Evolutionary conservation across 1,284 basidiomycete species (phyloP), one percentile per base, ranked within the genome.

Genomic region (Crepidotus sp.): DNA sequence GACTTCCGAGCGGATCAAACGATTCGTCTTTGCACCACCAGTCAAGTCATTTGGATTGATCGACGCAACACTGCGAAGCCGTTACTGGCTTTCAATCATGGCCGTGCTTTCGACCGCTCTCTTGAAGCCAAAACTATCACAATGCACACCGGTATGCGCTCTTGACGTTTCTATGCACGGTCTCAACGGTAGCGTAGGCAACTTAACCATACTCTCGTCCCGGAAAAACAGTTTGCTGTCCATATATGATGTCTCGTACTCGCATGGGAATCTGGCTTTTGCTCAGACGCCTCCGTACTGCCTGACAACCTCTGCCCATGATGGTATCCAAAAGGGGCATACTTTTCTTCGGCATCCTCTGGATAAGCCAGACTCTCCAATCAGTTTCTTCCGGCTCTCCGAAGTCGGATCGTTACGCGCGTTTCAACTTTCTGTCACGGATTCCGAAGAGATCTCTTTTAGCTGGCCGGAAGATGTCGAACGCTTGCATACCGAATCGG

Each of bases 11-110:
- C 59, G 6, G 69, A 77, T 49, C 58, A 70, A 32, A 59, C 76
- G 17, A 55, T 75, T 19, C 70, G 72, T 8, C 53, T 83, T 4
- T 70, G 67, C 27, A 76, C 82, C 0, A 86, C 80, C 0, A 64
- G 61, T 2, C 69, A 80, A 36, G 55, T 87, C 15, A 48, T 80
- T 11, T 87, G 82, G 82, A 56, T 86, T 22, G 84, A 88, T 54
- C 62, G 68, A 30, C 72, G 83, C 24, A 71, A 68, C 55, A 59
- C 70, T 10, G 57, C 57, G 17, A 73, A 63, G 46, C 80, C 83
- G 13, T 53, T 87, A 2, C 53, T 87, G 8, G 72, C 70, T 6
- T 72, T 74, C 53, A 74, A 69, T 47, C 84, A 88, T 57, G 62
- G 68, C 38, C 67, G 83, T n/a, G 62, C 69, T 31, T 70, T 64